Evolutionary conservation across 2,329 filamentous ascomycete genomes (phyloP), one percentile per base, ranked within the genome.

Genomic region (Ceratocystis smalleyi): DNA sequence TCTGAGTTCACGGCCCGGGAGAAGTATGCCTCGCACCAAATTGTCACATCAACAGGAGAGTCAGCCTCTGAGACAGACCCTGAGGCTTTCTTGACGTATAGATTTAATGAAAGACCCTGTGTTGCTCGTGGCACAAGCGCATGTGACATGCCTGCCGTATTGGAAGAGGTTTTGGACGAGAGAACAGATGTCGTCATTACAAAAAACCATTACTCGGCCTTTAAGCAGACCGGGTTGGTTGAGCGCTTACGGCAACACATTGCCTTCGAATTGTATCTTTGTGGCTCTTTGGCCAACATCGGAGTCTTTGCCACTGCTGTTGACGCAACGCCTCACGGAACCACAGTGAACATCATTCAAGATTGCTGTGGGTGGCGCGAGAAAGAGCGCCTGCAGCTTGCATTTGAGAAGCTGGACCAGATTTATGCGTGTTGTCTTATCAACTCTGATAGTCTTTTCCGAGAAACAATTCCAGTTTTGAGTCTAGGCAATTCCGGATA

Each of bases 231-330:
- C 0, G 81, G 82, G 60, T 78, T 97, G 17, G 79, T 97, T 6
- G 79, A 87, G 61, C 79, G 84, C n/a, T 76, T 97, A 57, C 83
- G 91, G n/a, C 84, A 85, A n/a, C 88, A 85, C 68, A 85, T 96
- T 69, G 84, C 95, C 66, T 96, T 91, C 1, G 88, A 96, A 70
- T 77, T 99, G 12, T 96, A 88, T 74, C 82, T 97, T 27, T 95
- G 89, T 70, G 94, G 94, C 24, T 87, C 88, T 55, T 80, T 95
- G 60, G 89, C 87, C 54, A 96, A 97, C 70, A 78, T 95, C 43
- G 91, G 91, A 40, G 85, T 97, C 59, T 91, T 94, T 71, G 92
- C 94, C 6, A 96, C 92, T 0, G 91, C 91, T 2, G 79, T 95
- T 68, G 94, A 96, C 71, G 94, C 92, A 10, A 91, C 89, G 1